A percentile compares a stretch with the other conserved stretches of the same genome.
Evolutionary conservation across 768 basidiomycete species (phyloP).

Genomic region (Rhodotorula kratochvilovae): DNA sequence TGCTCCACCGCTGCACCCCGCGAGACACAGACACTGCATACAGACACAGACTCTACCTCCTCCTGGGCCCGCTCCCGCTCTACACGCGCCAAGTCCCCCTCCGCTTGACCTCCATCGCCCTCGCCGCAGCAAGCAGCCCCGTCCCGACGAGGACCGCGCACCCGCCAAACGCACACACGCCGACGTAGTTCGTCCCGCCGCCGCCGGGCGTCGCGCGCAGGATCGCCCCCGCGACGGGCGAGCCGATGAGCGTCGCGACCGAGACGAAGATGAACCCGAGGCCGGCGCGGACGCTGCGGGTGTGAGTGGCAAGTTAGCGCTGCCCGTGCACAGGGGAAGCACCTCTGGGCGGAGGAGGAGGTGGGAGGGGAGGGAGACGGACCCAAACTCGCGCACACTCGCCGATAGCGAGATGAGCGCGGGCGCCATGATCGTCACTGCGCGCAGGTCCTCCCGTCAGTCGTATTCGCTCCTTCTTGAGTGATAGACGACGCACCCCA

Average conservation of each 20-base stretch:
- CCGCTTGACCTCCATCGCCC: neutral
- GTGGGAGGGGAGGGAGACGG: neutral
- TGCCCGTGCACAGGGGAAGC: neutral
- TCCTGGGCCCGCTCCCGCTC: neutral
- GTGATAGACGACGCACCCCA: neutral
- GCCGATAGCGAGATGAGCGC: neutral
- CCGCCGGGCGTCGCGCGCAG: neutral
- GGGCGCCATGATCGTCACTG: slow-evolving; percentile 6
- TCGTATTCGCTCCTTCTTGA: neutral
- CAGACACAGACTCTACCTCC: neutral
- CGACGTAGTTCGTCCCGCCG: neutral
- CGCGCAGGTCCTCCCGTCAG: neutral
- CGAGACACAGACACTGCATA: too few relatives aligned
- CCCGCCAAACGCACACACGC: slow-evolving; percentile 11
- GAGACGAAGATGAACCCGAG: slow-evolving; percentile 16
- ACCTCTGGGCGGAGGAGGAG: too few relatives aligned
- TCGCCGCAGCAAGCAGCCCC: neutral
- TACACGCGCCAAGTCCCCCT: slow-evolving; percentile 7
- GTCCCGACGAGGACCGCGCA: slow-evolving; percentile 7
- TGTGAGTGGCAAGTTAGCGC: neutral
- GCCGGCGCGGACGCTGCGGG: slow-evolving; percentile 10
- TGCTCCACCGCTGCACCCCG: too few relatives aligned
- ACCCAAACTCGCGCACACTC: slow-evolving; percentile 3
- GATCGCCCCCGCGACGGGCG: slow-evolving; percentile 16
- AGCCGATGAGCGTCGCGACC: slow-evolving; percentile 7